These are phyloP conservation scores for Tuber aestivum DNA, from an alignment of 495 filamentous ascomycete species.

Conservation along the genomic window DNA sequence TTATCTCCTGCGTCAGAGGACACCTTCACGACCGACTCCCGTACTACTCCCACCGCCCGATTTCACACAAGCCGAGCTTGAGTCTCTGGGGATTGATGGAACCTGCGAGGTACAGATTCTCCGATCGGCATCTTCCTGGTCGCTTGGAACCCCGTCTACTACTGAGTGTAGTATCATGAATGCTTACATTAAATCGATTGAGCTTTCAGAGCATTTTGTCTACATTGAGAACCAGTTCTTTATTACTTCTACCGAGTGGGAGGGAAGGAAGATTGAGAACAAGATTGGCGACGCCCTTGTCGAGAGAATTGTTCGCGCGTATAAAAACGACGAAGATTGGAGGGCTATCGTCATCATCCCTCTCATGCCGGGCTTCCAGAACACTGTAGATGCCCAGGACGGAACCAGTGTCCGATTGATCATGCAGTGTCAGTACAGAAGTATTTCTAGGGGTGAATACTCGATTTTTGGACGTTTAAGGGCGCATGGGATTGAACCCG, in stretches of 20 bases:
- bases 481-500: conserved; percentile 80
- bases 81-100: conserved; percentile 78
- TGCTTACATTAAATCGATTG: conserved; percentile 90
- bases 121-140: conserved; percentile 85
- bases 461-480: conserved; percentile 86
- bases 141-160: conserved; percentile 72
- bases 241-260: conserved; percentile 84
- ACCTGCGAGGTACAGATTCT: conserved; percentile 96
- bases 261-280: conserved; percentile 83
- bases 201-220: conserved; percentile 91
- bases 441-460: conserved; percentile 87
- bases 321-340: conserved; percentile 82
- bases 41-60: conserved; percentile 92
- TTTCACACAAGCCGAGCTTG: conserved; percentile 74
- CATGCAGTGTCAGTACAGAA: conserved; percentile 96
- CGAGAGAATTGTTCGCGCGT: conserved; percentile 78
- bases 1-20: conserved; percentile 87
- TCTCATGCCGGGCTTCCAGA: conserved; percentile 96
- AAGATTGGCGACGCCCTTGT: conserved; percentile 92
- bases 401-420: conserved; percentile 91
- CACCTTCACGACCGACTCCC: conserved; percentile 87
- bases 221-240: conserved; percentile 99
- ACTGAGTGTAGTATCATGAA: conserved; percentile 92
- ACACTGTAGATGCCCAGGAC: conserved; percentile 87
- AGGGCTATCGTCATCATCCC: conserved; percentile 90